These are phyloP conservation scores for Fusarium sp. DNA, from an alignment of 2,329 filamentous ascomycete species.

Conservation along the genomic window DNA sequence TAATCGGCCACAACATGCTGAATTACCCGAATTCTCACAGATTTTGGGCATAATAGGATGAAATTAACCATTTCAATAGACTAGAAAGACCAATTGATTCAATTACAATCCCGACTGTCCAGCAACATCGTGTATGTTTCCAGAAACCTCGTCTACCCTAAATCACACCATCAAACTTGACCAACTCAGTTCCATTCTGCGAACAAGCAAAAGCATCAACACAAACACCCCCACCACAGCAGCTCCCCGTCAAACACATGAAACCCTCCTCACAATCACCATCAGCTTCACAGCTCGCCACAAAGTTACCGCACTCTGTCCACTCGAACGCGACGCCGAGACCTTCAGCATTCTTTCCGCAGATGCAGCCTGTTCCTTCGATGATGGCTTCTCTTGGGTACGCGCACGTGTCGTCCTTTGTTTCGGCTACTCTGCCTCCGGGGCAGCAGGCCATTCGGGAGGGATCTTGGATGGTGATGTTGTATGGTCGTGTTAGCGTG, in stretches of 20 bases:
- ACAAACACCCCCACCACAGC: slow-evolving; percentile 52
- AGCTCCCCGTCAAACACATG: slow-evolving; percentile 52
- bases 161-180: slow-evolving; percentile 35
- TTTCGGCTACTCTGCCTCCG: slow-evolving; percentile 40
- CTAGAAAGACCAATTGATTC: not conserved
- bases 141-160: slow-evolving; percentile 32
- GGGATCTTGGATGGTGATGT: slow-evolving; percentile 52
- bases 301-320: slow-evolving; percentile 51
- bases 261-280: slow-evolving; percentile 42
- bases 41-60: too few relatives aligned
- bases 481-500: slow-evolving; percentile 39
- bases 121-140: not conserved
- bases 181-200: slow-evolving; percentile 48
- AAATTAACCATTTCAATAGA: too few relatives aligned
- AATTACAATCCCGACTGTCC: not conserved
- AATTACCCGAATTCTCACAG: not conserved
- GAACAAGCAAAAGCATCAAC: slow-evolving; percentile 54
- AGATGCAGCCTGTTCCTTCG: slow-evolving; percentile 49
- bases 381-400: slow-evolving; percentile 51
- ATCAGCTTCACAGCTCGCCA: slow-evolving; percentile 45
- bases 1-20: not conserved
- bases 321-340: slow-evolving; percentile 49
- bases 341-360: slow-evolving; percentile 47
- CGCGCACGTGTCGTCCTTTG: slow-evolving; percentile 37
- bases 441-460: slow-evolving; percentile 51